These are phyloP conservation scores for Pyricularia grisea DNA, from an alignment of 2,329 filamentous ascomycete genomes.

Conservation along the genomic window DNA sequence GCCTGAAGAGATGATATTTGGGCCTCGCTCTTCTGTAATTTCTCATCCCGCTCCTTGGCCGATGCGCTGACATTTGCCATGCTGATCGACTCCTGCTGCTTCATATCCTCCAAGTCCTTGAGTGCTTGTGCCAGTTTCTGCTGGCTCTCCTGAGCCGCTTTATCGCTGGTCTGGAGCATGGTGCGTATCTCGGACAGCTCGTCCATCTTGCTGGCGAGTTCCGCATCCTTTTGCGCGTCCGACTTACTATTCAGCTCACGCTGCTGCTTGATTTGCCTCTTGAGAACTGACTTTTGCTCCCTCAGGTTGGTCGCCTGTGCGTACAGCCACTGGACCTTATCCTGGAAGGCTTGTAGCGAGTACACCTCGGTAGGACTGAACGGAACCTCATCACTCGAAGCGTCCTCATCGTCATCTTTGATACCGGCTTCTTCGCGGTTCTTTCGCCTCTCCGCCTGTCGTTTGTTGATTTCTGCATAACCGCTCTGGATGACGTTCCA, in stretches of 20 bases:
- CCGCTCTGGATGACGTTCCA: constrained; percentile 50
- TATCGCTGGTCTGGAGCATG: constrained; percentile 21
- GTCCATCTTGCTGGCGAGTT: constrained; percentile 48
- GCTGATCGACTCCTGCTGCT: constrained; percentile 12
- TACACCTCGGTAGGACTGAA: constrained; percentile 52
- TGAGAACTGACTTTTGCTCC: constrained; percentile 81
- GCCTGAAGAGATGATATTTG: background rate
- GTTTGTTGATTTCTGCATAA: constrained; percentile 44
- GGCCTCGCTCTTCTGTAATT: background rate
- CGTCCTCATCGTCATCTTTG: constrained; percentile 48
- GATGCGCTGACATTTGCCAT: constrained; percentile 6
- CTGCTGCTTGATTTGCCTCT: constrained; percentile 91
- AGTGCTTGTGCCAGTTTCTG: constrained; percentile 38
- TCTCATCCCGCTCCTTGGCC: background rate
- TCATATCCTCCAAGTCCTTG: constrained; percentile 32
- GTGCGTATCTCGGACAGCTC: constrained; percentile 36
- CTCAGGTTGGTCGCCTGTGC: constrained; percentile 66
- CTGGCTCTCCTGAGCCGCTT: constrained; percentile 28
- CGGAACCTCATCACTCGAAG: constrained; percentile 50
- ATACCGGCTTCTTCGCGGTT: constrained; percentile 47
- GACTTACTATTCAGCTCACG: constrained; percentile 85
- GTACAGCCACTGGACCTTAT: constrained; percentile 72
- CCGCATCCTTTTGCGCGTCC: constrained; percentile 59
- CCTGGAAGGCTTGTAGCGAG: constrained; percentile 65
- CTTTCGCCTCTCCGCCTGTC: constrained; percentile 42